Evolutionary conservation across 176 grass and related monocot genomes (phyloP).

Genomic region (Carex myosuroides): DNA sequence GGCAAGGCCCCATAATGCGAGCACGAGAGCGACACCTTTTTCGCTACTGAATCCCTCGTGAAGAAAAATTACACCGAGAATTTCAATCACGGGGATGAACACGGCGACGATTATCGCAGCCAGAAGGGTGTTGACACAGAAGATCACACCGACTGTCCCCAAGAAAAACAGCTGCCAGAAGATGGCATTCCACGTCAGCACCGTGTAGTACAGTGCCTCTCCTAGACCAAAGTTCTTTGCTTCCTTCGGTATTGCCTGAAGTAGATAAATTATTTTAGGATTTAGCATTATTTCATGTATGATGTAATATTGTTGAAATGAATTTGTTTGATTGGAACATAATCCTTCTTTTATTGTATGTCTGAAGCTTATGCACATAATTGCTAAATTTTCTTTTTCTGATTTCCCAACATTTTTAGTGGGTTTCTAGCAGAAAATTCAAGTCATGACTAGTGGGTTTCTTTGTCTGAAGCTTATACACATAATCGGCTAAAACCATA

Average conservation of each 20-base stretch:
- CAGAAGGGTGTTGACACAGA: slow-evolving; percentile 56
- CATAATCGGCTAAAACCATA: too few species aligned
- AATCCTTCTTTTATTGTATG: neutral
- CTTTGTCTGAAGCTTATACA: too few species aligned
- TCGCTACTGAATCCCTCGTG: slow-evolving; percentile 71
- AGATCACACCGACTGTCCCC: slow-evolving; percentile 31
- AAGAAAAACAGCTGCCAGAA: slow-evolving; percentile 36
- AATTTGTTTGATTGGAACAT: neutral
- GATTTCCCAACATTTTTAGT: neutral
- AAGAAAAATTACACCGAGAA: slow-evolving; percentile 54
- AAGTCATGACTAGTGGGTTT: too few species aligned
- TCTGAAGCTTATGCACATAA: neutral
- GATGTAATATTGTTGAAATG: neutral
- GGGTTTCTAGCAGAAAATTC: neutral
- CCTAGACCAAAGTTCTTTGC: slow-evolving; percentile 32
- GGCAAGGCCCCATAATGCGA: slow-evolving; percentile 68
- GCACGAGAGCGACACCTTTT: slow-evolving; percentile 58
- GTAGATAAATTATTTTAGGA: neutral
- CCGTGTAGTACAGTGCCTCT: slow-evolving; percentile 39
- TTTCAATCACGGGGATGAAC: slow-evolving; percentile 69
- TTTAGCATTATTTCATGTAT: neutral
- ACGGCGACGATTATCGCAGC: slow-evolving; percentile 57
- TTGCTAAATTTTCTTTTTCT: neutral
- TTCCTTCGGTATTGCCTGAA: slow-evolving; percentile 52
- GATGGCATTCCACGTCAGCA: slow-evolving; percentile 34